Percentiles rank a stretch among this genome's conserved stretches.
Conservation (phyloP, 257 asterid genomes). For the Solanum boliviense region DNA sequence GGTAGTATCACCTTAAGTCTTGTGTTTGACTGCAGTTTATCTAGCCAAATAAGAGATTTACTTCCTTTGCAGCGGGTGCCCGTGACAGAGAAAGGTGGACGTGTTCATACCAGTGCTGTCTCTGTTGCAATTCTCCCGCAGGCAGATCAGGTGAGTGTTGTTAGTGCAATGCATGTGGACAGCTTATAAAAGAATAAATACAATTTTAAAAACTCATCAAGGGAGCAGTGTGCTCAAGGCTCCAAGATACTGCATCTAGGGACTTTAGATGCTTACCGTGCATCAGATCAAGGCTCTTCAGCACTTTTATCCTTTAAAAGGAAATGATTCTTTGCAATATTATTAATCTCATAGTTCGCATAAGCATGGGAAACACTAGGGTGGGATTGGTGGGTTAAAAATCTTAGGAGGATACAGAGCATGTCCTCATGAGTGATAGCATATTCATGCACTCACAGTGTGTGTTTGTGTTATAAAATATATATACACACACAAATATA, state of each 20-base stretch:
- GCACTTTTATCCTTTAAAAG: not conserved
- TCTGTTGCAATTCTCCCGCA: slow-evolving; percentile 93
- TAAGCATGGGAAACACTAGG: not conserved
- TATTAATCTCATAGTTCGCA: not conserved
- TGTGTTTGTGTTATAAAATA: not conserved
- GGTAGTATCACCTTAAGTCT: slow-evolving; percentile 27
- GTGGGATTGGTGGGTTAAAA: not conserved
- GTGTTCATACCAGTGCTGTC: slow-evolving; percentile 95
- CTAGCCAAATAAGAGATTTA: slow-evolving; percentile 9
- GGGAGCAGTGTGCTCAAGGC: not conserved
- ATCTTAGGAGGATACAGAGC: not conserved
- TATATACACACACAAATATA: not conserved
- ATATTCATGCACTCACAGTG: not conserved
- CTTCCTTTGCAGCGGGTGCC: slow-evolving; percentile 74
- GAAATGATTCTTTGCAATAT: not conserved
- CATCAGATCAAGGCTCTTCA: not conserved
- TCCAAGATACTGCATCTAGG: not conserved
- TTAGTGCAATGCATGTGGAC: not conserved
- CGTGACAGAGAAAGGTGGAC: slow-evolving; percentile 84
- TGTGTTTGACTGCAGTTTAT: not conserved
- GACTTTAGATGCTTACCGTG: not conserved
- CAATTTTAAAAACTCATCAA: not conserved
- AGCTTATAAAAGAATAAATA: not conserved
- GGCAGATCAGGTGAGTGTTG: slow-evolving; percentile 72
- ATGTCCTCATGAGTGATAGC: not conserved